Evolutionary conservation across 2,329 filamentous ascomycete genomes (phyloP), one percentile per base, ranked within the genome.

Genomic region (Fonsecaea nubica): DNA sequence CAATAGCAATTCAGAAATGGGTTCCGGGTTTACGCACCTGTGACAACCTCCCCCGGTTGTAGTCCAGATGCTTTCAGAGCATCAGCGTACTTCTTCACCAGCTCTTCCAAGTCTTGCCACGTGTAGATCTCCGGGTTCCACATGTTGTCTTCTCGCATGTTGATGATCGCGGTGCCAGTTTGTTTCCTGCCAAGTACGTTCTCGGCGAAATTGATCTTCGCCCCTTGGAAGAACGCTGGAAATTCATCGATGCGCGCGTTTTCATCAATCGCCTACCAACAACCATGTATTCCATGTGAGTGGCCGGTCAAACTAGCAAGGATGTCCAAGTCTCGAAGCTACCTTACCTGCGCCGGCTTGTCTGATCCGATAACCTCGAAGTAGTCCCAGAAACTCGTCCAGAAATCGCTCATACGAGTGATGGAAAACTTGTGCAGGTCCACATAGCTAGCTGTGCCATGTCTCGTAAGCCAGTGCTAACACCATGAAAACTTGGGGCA

Each of bases 391-490:
- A 80, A 65, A 62, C 79, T 75, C 21, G 76, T 72, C 79, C 79
- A 81, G 65, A 81, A 81, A 12, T 78, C 74, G 50, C 80, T 79
- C 6, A 76, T 72, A 15, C 75, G 71, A 1, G 72, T 67, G 12
- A 79, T 75, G 35, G 76, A 78, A 77, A 79, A 81, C 66, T 69
- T 72, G 21, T 80, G 78, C 25, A 81, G 73, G 3, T 79, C 76
- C 54, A 74, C 73, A 4, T 77, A 76, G 33, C 18, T 60, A 25
- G 18, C 57, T 59, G 13, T n/a, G 18, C 35, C 25, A 25, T 25
- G 25, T 25, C 25, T 25, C 25, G 25, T 25, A 2, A 25, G 25
- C 25, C 25, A 25, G 25, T 25, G 33, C 18, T 40, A 9, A 40
- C 6, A 13, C 4, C 54, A 36, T 6, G 21, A 57, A 57, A 35